phyloP scores from a whole-genome alignment of 352 stramenopile species.

The Phytophthora melonis region DNA sequence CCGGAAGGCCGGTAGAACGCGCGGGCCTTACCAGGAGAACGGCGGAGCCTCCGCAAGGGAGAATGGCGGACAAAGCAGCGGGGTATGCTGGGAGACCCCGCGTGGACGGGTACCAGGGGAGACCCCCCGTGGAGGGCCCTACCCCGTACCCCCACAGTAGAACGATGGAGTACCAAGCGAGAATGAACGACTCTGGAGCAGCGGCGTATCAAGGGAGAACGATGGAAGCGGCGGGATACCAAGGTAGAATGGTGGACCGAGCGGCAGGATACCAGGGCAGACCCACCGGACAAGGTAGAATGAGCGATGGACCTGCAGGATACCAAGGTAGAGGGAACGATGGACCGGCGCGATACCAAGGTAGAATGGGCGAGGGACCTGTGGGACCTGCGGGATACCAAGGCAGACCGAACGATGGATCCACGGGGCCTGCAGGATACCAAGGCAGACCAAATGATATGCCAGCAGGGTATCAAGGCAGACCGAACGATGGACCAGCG shows the following conservation, averaged over 20 bases:
- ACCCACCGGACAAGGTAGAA: neutral
- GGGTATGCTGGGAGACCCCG: constrained; percentile 7
- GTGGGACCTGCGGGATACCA: neutral
- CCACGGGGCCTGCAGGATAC: too few species aligned
- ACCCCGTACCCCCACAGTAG: constrained; percentile 10
- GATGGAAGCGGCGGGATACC: constrained; percentile 21
- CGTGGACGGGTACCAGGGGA: constrained; percentile 19
- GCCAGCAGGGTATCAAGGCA: constrained; percentile 9
- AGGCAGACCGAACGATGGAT: neutral
- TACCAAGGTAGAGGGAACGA: neutral
- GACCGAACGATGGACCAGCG: neutral
- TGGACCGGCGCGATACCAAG: constrained; percentile 6
- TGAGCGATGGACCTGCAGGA: neutral
- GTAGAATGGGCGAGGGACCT: neutral
- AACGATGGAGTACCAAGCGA: constrained; percentile 1
- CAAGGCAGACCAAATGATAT: neutral
- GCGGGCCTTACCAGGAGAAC: constrained; percentile 15
- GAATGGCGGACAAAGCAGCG: constrained; percentile 6
- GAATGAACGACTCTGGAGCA: neutral
- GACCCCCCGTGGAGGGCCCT: neutral
- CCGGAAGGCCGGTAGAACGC: constrained; percentile 21
- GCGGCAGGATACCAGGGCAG: neutral
- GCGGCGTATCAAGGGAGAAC: constrained; percentile 18
- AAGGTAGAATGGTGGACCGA: constrained; percentile 9
- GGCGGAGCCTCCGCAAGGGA: neutral